A percentile compares a stretch with the other conserved stretches of the same genome.
Evolutionary conservation across 371 early-diverging fungal species (phyloP).

Genomic region (Actinomortierella wolfii): DNA sequence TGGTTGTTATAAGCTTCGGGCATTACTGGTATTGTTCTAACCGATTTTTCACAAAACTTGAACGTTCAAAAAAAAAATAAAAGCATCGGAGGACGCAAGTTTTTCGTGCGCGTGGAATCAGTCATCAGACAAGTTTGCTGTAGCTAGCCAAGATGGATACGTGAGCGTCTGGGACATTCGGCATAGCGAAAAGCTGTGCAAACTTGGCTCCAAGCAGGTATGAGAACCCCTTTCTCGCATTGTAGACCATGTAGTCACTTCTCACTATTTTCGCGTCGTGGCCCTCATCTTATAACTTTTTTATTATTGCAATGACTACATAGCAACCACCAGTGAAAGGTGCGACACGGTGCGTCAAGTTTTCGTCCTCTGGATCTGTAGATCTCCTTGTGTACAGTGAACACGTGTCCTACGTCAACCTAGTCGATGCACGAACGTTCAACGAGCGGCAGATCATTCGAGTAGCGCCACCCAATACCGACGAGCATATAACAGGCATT

Average conservation of each 20-base stretch:
- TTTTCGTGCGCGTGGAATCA: constrained; percentile 87
- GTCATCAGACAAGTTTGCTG: constrained; percentile 75
- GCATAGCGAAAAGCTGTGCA: constrained; percentile 54
- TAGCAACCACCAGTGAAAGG: constrained; percentile 73
- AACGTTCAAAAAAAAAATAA: not conserved
- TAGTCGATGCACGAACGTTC: constrained; percentile 88
- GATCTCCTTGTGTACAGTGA: constrained; percentile 86
- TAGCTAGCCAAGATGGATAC: constrained; percentile 82
- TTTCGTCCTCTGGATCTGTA: constrained; percentile 77
- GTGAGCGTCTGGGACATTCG: constrained; percentile 82
- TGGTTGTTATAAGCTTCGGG: no score
- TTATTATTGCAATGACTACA: not conserved
- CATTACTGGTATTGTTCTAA: constrained; percentile 4
- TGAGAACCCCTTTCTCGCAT: not conserved
- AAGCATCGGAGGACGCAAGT: constrained; percentile 56
- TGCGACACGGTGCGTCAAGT: constrained; percentile 85
- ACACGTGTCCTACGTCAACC: constrained; percentile 83
- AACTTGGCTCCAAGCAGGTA: constrained; percentile 54
- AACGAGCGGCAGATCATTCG: constrained; percentile 69
- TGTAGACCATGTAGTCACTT: not conserved
- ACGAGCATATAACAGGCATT: constrained; percentile 84
- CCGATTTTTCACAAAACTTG: constrained; percentile 12
- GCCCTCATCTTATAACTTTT: not conserved
- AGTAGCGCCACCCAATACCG: constrained; percentile 56
- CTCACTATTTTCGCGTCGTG: not conserved